Conservation (phyloP, 1,284 basidiomycete species). For the Abortiporus biennis region DNA sequence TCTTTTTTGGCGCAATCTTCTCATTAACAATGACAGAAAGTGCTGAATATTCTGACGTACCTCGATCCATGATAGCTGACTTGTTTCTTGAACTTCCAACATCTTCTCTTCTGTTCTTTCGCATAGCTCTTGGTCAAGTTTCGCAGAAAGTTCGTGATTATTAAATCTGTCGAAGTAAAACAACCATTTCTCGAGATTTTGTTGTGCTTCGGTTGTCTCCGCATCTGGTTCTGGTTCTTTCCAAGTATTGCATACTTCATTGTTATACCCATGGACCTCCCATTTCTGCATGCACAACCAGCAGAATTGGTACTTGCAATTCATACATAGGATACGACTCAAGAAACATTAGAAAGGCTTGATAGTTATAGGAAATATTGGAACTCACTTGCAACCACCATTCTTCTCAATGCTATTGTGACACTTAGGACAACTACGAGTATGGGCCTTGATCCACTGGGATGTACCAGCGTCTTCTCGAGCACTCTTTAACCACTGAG, state of each 20-base stretch:
- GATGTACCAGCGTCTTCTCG: constrained; percentile 65
- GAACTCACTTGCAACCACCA: constrained; percentile 61
- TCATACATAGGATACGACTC: constrained; percentile 41
- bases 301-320: constrained; percentile 61
- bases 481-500: constrained; percentile 59
- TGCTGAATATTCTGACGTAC: constrained; percentile 28
- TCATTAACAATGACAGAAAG: background rate
- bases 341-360: constrained; percentile 24
- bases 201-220: constrained; percentile 44
- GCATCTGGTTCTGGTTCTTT: constrained; percentile 52
- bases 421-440: constrained; percentile 63
- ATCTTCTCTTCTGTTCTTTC: constrained; percentile 62
- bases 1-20: constrained; percentile 17
- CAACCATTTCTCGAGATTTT: constrained; percentile 59
- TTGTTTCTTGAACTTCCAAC: constrained; percentile 57
- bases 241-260: constrained; percentile 59
- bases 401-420: constrained; percentile 67
- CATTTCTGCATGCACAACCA: constrained; percentile 69
- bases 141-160: constrained; percentile 64
- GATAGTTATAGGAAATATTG: constrained; percentile 19
- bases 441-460: constrained; percentile 68
- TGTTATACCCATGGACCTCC: constrained; percentile 57
- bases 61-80: constrained; percentile 62
- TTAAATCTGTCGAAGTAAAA: constrained; percentile 63
- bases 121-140: constrained; percentile 56